These are phyloP conservation scores for Misopates orontium DNA, from an alignment of 257 asterid genomes.

Conservation along the genomic window DNA sequence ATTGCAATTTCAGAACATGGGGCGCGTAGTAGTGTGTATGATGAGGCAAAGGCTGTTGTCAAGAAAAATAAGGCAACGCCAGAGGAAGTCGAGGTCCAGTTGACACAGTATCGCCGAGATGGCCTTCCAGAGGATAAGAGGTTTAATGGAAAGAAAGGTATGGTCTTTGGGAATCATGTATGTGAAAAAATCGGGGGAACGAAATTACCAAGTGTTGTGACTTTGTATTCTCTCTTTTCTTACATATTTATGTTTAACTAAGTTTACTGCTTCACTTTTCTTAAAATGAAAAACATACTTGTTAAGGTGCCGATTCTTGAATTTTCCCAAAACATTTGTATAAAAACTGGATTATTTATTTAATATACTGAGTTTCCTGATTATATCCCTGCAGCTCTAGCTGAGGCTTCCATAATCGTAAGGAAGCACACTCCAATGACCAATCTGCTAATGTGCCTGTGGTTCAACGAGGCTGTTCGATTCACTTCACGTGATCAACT, in stretches of 20 bases:
- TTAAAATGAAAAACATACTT: too few relatives aligned
- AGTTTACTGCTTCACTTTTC: too few relatives aligned
- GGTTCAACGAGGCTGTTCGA: slow-evolving; percentile 98
- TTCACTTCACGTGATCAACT: slow-evolving; percentile 97
- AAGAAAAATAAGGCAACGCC: slow-evolving; percentile 94
- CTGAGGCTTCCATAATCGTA: slow-evolving; percentile 97
- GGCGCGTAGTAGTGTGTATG: slow-evolving; percentile 96
- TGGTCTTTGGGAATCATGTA: too few relatives aligned
- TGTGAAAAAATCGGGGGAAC: neutral
- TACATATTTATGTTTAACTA: too few relatives aligned
- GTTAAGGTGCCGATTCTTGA: neutral
- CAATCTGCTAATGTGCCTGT: slow-evolving; percentile 78
- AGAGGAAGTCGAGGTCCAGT: slow-evolving; percentile 86
- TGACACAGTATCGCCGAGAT: slow-evolving; percentile 78
- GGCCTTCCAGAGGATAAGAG: slow-evolving; percentile 94
- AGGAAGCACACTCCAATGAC: slow-evolving; percentile 78
- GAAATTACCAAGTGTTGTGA: too few relatives aligned
- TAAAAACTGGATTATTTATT: too few relatives aligned
- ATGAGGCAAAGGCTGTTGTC: slow-evolving; percentile 97
- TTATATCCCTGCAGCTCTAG: slow-evolving; percentile 68
- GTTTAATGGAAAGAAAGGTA: slow-evolving; percentile 95
- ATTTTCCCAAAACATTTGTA: slow-evolving; percentile 3
- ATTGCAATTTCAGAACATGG: slow-evolving; percentile 99
- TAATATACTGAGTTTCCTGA: slow-evolving; percentile 17
- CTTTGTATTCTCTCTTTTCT: too few relatives aligned